phyloP scores from a whole-genome alignment of 2,329 filamentous ascomycete species.

The Fusarium setosum region DNA sequence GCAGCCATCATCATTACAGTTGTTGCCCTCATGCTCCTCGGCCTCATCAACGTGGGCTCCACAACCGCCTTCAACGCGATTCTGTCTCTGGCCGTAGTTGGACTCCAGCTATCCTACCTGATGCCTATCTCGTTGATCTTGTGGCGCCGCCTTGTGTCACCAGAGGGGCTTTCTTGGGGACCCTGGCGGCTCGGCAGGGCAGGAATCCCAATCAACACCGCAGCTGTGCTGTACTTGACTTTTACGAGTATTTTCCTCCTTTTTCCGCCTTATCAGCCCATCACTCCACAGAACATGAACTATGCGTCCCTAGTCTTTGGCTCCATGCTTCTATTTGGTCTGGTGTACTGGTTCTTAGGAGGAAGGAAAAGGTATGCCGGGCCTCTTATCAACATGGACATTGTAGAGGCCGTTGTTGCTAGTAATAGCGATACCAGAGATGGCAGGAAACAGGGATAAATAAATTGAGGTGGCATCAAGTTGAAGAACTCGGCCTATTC shows the following conservation, averaged over 20 bases:
- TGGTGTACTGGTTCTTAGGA: slow-evolving; percentile 28
- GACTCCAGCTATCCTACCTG: slow-evolving; percentile 29
- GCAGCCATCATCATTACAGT: slow-evolving; percentile 8
- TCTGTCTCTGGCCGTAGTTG: slow-evolving; percentile 24
- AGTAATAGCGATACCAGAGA: too few relatives aligned
- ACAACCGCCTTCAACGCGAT: slow-evolving; percentile 37
- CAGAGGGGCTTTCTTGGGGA: slow-evolving; percentile 22
- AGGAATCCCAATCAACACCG: slow-evolving; percentile 21
- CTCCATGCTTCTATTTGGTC: slow-evolving; percentile 20
- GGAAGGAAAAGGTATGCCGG: slow-evolving; percentile 27
- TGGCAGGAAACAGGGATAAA: too few relatives aligned
- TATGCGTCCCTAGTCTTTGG: slow-evolving; percentile 26
- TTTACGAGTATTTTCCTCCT: slow-evolving; percentile 27
- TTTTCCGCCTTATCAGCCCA: slow-evolving; percentile 19
- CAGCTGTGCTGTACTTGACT: slow-evolving; percentile 14
- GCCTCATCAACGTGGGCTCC: slow-evolving; percentile 37
- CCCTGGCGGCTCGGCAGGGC: slow-evolving; percentile 25
- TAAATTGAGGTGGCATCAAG: too few relatives aligned
- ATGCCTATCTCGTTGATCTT: slow-evolving; percentile 19
- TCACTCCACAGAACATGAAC: background rate
- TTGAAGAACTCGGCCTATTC: too few relatives aligned
- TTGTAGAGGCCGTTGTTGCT: too few relatives aligned
- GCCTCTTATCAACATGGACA: background rate
- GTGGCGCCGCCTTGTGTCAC: slow-evolving; percentile 20
- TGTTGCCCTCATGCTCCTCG: slow-evolving; percentile 22